Evolutionary conservation across 2,329 filamentous ascomycete genomes (phyloP), one percentile per base, ranked within the genome.

Genomic region (Fusarium nodosum): DNA sequence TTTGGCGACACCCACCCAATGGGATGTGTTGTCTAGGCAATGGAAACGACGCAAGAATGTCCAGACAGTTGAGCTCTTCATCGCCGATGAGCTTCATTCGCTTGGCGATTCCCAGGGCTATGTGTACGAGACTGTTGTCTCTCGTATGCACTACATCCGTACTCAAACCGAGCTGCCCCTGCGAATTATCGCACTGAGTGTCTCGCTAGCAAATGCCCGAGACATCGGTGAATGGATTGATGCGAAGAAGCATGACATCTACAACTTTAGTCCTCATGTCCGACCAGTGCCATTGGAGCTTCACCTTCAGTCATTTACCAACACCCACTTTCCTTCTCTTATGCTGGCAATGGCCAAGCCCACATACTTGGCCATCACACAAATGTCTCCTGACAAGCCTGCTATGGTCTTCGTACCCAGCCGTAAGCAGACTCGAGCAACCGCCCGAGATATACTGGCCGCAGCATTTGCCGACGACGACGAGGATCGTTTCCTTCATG

Each of bases 331-430:
- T 82, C 97, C 96, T 6, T 98, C 96, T 13, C 86, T 99, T 41
- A 99, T 99, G 96, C 87, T 99, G 72, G 94, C 96, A 16, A 99
- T 99, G 96, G 93, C 94, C 18, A 95, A 97, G 79, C 97, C 97
- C 22, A 91, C 93, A 2, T 98, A 97, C 78, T 85, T 93, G 64
- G 92, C 95, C 4, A 93, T 99, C 71, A 88, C 93, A 4, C 93
- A 97, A 75, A 88, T 97, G 78, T 97, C 96, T 9, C 84, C 93
- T 0, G 91, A 97, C 68, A 96, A 97, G 81, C 94, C 95, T 30
- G 91, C 94, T 3, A 89, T 99, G 74, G 85, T 97, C 11, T 99
- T 98, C 73, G 93, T 98, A 34, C 94, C 96, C 0, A 97, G 88
- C 77, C 89, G 97, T 68, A 99, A 98, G 82, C 96, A 99, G 81